A percentile compares a stretch with the other conserved stretches of the same genome.
These are phyloP conservation scores for Torulaspora delbrueckii DNA, from an alignment of 805 yeast species.

Conservation along the genomic window DNA sequence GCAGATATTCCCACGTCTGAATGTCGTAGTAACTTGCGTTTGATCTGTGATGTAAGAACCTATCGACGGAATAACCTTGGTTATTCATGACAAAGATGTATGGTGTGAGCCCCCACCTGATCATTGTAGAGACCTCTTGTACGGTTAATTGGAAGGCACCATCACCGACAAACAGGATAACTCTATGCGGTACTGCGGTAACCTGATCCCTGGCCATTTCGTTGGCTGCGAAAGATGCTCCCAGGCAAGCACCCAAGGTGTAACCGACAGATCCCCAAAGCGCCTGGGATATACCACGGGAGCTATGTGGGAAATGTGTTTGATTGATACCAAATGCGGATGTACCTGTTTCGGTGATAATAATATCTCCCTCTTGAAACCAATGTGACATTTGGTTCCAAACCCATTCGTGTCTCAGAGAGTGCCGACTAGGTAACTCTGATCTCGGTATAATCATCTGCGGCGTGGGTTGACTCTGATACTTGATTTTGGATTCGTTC, in stretches of 20 bases:
- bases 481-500: slow-evolving; percentile 31
- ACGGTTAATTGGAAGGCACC: slow-evolving; percentile 66
- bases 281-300: slow-evolving; percentile 54
- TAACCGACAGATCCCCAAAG: slow-evolving; percentile 66
- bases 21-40: slow-evolving; percentile 54
- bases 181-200: slow-evolving; percentile 38
- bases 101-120: slow-evolving; percentile 51
- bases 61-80: slow-evolving; percentile 62
- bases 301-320: slow-evolving; percentile 47
- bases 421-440: slow-evolving; percentile 16
- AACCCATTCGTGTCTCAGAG: slow-evolving; percentile 41
- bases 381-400: slow-evolving; percentile 50
- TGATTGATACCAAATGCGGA: slow-evolving; percentile 59
- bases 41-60: slow-evolving; percentile 52
- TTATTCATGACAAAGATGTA: slow-evolving; percentile 57
- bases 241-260: slow-evolving; percentile 59
- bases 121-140: slow-evolving; percentile 58
- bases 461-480: slow-evolving; percentile 13
- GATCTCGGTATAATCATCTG: slow-evolving; percentile 27
- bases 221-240: slow-evolving; percentile 54
- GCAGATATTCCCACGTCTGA: slow-evolving; percentile 55
- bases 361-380: slow-evolving; percentile 52
- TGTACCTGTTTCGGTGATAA: slow-evolving; percentile 63
- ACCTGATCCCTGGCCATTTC: slow-evolving; percentile 33
- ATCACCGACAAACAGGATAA: slow-evolving; percentile 59